Conservation (phyloP, 139 green algal genomes). For the Micractinium sp. region DNA sequence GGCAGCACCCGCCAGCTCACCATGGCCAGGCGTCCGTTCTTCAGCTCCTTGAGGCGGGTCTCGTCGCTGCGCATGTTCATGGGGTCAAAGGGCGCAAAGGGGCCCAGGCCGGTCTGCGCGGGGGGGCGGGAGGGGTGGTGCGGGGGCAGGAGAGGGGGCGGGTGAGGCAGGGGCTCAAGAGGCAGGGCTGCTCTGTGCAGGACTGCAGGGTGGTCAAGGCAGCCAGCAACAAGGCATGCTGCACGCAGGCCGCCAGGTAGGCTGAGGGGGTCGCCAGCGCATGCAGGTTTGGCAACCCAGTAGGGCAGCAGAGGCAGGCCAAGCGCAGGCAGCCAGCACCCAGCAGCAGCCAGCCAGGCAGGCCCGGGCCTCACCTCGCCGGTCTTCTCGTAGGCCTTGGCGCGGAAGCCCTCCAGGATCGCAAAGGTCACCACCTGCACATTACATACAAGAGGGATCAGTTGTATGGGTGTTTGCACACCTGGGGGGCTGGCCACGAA, state of each 20-base stretch:
- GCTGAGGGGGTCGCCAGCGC: no score
- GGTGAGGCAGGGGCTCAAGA: no score
- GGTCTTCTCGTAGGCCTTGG: constrained; percentile 85
- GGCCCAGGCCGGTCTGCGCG: constrained; percentile 43
- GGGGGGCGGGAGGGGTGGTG: neutral
- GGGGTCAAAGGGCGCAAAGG: constrained; percentile 53
- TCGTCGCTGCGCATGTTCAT: constrained; percentile 54
- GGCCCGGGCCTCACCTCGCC: constrained; percentile 62
- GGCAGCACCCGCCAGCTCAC: constrained; percentile 42
- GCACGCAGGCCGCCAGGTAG: no score
- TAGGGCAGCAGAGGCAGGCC: no score
- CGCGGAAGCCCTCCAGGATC: constrained; percentile 87
- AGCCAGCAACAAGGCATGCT: neutral
- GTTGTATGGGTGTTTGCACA: neutral
- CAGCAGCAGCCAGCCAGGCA: neutral
- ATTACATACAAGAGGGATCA: neutral
- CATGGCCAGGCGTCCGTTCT: constrained; percentile 97
- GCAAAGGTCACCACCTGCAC: constrained; percentile 61
- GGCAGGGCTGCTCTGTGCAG: neutral
- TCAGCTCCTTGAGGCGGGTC: constrained; percentile 94
- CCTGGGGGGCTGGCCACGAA: no score
- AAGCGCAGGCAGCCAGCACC: no score
- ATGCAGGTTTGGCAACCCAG: neutral
- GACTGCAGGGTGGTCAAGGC: neutral
- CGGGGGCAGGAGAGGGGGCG: neutral